These are phyloP conservation scores for Penicillium corylophilum DNA, from an alignment of 2,329 filamentous ascomycete genomes.

Conservation along the genomic window DNA sequence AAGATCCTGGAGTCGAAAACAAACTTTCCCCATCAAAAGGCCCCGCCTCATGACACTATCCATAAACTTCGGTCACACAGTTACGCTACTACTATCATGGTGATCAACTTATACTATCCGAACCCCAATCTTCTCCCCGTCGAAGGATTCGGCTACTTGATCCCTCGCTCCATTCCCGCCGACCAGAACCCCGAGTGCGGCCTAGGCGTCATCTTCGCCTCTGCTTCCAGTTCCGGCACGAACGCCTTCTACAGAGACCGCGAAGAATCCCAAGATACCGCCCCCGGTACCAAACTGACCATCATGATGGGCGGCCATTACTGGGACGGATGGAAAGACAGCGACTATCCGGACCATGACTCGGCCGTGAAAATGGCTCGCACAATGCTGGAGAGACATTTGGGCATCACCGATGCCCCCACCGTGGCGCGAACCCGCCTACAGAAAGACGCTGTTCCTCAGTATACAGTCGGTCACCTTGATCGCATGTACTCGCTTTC, in stretches of 20 bases:
- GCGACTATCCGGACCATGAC: conserved; percentile 61
- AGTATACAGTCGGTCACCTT: conserved; percentile 79
- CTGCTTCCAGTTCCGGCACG: conserved; percentile 59
- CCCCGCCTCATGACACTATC: conserved; percentile 20
- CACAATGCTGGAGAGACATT: conserved; percentile 67
- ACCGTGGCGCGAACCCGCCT: conserved; percentile 61
- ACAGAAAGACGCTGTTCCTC: conserved; percentile 77
- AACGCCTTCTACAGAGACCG: neutral
- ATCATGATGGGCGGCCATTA: conserved; percentile 94
- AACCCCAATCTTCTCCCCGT: conserved; percentile 63
- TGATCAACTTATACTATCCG: conserved; percentile 84
- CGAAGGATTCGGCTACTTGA: conserved; percentile 84
- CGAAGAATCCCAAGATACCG: conserved; percentile 44
- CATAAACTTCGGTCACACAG: conserved; percentile 40
- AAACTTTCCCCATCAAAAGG: conserved; percentile 4
- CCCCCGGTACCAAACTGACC: conserved; percentile 76
- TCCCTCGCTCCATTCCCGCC: conserved; percentile 70
- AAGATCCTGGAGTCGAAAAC: conserved; percentile 19
- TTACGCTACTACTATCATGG: conserved; percentile 78
- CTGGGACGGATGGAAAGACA: conserved; percentile 65
- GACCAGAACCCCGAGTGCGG: conserved; percentile 77
- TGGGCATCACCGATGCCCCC: conserved; percentile 66
- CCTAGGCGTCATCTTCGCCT: conserved; percentile 91
- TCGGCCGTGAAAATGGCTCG: conserved; percentile 70
- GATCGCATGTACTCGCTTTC: conserved; percentile 60